phyloP scores from a whole-genome alignment of 2,329 filamentous ascomycete genomes.

The Alternaria dauci region DNA sequence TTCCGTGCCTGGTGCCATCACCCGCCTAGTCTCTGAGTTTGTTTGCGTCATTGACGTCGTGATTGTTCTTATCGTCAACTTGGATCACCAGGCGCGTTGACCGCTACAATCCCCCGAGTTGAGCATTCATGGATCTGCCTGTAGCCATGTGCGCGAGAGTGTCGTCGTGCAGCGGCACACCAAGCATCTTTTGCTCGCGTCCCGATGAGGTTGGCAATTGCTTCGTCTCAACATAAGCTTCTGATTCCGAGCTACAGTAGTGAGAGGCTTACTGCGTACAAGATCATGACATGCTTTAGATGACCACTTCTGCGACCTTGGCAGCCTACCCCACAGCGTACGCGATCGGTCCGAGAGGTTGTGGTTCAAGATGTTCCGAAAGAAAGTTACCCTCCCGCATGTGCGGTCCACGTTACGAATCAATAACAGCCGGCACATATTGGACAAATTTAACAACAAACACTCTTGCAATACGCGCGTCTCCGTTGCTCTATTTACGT shows the following conservation, averaged over 20 bases:
- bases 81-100: conserved; percentile 1
- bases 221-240: conserved; percentile 5
- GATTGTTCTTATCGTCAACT: background rate
- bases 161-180: background rate
- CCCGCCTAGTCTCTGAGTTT: conserved; percentile 5
- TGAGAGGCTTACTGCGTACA: conserved; percentile 25
- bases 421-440: background rate
- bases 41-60: conserved; percentile 13
- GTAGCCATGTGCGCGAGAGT: background rate
- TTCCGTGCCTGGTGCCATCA: conserved; percentile 5
- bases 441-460: no score
- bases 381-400: background rate
- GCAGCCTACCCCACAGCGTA: conserved; percentile 3
- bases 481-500: background rate
- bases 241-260: conserved; percentile 3
- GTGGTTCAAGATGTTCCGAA: background rate
- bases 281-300: conserved; percentile 15
- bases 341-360: background rate
- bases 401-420: background rate
- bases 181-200: background rate
- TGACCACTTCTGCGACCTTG: conserved; percentile 19
- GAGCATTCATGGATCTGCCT: background rate
- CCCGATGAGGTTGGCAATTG: background rate
- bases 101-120: background rate
- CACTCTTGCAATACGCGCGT: background rate